A percentile compares a stretch with the other conserved stretches of the same genome.
Conservation (phyloP, 176 grass and related monocot species). For the Leersia perrieri region DNA sequence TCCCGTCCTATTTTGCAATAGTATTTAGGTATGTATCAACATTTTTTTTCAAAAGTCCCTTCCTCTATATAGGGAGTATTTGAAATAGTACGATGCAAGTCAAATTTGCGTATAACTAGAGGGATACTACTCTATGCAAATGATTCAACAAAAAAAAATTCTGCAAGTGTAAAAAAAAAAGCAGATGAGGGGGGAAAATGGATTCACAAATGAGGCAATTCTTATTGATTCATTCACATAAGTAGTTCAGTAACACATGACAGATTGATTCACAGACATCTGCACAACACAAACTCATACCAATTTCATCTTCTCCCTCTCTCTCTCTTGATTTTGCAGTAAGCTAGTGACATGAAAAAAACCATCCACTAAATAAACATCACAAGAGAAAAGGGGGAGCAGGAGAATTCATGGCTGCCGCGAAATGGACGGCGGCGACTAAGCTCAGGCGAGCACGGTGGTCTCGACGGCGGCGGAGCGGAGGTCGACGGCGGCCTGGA, state of each 20-base stretch:
- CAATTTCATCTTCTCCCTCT: not conserved
- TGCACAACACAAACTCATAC: not conserved
- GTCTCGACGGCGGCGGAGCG: constrained; percentile 57
- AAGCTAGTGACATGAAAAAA: not conserved
- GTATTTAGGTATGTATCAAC: too few species aligned
- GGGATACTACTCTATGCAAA: too few species aligned
- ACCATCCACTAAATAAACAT: not conserved
- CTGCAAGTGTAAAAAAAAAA: too few species aligned
- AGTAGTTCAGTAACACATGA: not conserved
- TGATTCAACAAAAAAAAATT: too few species aligned
- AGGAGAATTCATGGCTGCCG: too few species aligned
- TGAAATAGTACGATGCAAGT: too few species aligned
- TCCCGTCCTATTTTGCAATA: too few species aligned
- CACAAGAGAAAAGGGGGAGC: not conserved
- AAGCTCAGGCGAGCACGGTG: constrained; percentile 60
- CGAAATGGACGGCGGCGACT: not conserved
- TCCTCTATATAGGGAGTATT: too few species aligned
- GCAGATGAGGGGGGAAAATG: not conserved
- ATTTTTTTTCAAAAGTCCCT: too few species aligned
- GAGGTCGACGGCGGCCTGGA: constrained; percentile 45
- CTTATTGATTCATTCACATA: not conserved
- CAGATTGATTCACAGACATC: not conserved
- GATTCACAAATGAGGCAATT: not conserved
- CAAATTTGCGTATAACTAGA: too few species aligned
- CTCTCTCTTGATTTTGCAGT: not conserved